Conservation (phyloP, 306 rosid species). For the Acmispon strigosus region DNA sequence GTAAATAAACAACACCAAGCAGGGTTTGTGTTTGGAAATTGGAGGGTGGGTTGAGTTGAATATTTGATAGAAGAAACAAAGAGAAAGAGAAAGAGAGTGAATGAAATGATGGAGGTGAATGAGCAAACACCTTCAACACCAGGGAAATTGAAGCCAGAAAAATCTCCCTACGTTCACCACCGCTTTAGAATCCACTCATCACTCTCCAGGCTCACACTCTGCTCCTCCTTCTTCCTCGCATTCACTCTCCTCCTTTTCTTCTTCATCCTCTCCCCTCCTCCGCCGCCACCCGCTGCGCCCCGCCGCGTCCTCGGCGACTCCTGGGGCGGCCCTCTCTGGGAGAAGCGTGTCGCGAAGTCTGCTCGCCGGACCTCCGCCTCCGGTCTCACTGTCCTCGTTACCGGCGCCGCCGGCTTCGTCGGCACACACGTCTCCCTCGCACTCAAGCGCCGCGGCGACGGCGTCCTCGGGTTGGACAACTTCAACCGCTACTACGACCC, state of each 20-base stretch:
- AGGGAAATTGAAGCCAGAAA: slow-evolving; percentile 70
- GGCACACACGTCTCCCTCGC: slow-evolving; percentile 74
- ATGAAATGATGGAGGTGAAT: slow-evolving; percentile 52
- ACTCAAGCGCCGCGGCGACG: slow-evolving; percentile 75
- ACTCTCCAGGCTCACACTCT: slow-evolving; percentile 49
- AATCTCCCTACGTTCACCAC: slow-evolving; percentile 49
- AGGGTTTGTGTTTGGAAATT: too few relatives aligned
- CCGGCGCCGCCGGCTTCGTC: slow-evolving; percentile 83
- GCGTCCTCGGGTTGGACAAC: slow-evolving; percentile 70
- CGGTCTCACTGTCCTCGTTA: slow-evolving; percentile 54
- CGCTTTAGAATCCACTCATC: slow-evolving; percentile 51
- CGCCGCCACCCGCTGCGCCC: slow-evolving; percentile 18
- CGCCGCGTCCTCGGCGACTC: slow-evolving; percentile 44
- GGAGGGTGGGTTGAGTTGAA: not conserved
- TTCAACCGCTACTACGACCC: slow-evolving; percentile 75
- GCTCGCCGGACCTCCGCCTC: slow-evolving; percentile 30
- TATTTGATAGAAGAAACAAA: too few relatives aligned
- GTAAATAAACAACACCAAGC: not conserved
- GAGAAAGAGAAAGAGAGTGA: not conserved
- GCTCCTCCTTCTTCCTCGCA: slow-evolving; percentile 49
- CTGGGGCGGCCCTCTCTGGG: slow-evolving; percentile 84
- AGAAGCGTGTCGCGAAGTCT: slow-evolving; percentile 59
- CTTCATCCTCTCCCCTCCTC: slow-evolving; percentile 34
- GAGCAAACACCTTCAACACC: slow-evolving; percentile 72
- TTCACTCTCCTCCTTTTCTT: slow-evolving; percentile 33